Evolutionary conservation across 176 grass and related monocot species (phyloP).

Genomic region (Oropetium thomaeum): DNA sequence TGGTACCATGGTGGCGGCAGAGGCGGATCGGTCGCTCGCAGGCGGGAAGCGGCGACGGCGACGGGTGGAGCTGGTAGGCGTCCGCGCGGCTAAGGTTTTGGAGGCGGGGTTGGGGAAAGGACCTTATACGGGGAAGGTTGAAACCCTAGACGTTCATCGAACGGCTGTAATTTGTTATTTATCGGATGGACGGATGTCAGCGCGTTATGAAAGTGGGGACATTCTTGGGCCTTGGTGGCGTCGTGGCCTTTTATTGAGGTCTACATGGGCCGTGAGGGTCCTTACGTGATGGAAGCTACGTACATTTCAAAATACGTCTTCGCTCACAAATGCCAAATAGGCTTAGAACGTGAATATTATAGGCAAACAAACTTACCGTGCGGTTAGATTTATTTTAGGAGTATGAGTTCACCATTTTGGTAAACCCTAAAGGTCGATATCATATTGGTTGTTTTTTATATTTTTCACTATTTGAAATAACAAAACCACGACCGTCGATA

Average conservation of each 20-base stretch:
- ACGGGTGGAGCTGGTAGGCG: not conserved
- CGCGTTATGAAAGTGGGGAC: not conserved
- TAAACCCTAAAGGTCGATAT: no score
- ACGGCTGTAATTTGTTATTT: conserved; percentile 27
- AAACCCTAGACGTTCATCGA: conserved; percentile 47
- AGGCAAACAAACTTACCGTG: no score
- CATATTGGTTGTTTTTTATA: no score
- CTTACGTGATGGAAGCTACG: no score
- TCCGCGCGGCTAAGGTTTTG: conserved; percentile 29
- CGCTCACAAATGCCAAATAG: no score
- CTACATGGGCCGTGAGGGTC: not conserved
- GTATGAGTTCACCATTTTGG: not conserved
- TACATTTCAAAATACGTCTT: no score
- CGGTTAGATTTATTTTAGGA: no score
- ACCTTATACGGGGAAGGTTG: conserved; percentile 9
- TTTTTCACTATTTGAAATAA: no score
- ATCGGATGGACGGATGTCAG: not conserved
- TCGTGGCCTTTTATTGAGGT: not conserved
- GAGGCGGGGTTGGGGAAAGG: not conserved
- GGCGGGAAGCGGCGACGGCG: not conserved
- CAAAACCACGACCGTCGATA: no score
- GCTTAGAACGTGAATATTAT: no score
- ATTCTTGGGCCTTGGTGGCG: not conserved
- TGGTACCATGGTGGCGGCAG: conserved; percentile 32
- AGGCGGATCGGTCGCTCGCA: not conserved